Percentiles rank a stretch among this genome's conserved stretches.
phyloP scores from a whole-genome alignment of 306 rosid genomes.

The Begonia peltatifolia region DNA sequence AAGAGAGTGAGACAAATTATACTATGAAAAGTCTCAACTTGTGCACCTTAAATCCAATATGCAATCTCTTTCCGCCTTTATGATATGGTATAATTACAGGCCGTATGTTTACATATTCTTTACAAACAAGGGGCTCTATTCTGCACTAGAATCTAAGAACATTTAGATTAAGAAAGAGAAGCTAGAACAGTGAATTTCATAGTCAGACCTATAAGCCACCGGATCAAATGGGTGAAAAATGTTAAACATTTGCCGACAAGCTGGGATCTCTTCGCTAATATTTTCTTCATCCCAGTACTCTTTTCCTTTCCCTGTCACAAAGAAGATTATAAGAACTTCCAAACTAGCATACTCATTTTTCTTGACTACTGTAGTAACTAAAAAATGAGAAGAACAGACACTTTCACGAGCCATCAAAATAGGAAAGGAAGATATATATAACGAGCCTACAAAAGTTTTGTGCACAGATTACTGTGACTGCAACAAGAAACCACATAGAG shows the following conservation, averaged over 20 bases:
- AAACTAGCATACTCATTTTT: slow-evolving; percentile 4
- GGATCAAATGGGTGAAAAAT: slow-evolving; percentile 98
- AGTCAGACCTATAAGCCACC: slow-evolving; percentile 80
- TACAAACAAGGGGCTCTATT: slow-evolving; percentile 92
- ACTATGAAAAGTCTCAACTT: slow-evolving; percentile 5
- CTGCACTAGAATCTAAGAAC: slow-evolving; percentile 27
- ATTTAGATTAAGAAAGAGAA: neutral
- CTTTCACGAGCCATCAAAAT: too few species aligned
- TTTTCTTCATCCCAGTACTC: slow-evolving; percentile 83
- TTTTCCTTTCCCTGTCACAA: slow-evolving; percentile 63
- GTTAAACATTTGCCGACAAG: slow-evolving; percentile 85
- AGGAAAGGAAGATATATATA: too few species aligned
- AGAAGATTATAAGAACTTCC: slow-evolving; percentile 8
- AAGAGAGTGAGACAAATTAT: slow-evolving; percentile 5
- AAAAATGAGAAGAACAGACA: too few species aligned
- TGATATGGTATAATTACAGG: slow-evolving; percentile 90
- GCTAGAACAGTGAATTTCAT: slow-evolving; percentile 1
- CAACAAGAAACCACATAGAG: neutral
- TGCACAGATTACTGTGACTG: neutral
- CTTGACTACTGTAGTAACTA: neutral
- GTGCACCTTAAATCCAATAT: slow-evolving; percentile 80
- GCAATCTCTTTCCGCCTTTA: slow-evolving; percentile 92
- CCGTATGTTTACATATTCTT: slow-evolving; percentile 51
- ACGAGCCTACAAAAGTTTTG: too few species aligned
- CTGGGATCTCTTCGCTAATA: slow-evolving; percentile 84